Evolutionary conservation across 2,329 filamentous ascomycete species (phyloP).

Genomic region (Coniochaeta sp.): DNA sequence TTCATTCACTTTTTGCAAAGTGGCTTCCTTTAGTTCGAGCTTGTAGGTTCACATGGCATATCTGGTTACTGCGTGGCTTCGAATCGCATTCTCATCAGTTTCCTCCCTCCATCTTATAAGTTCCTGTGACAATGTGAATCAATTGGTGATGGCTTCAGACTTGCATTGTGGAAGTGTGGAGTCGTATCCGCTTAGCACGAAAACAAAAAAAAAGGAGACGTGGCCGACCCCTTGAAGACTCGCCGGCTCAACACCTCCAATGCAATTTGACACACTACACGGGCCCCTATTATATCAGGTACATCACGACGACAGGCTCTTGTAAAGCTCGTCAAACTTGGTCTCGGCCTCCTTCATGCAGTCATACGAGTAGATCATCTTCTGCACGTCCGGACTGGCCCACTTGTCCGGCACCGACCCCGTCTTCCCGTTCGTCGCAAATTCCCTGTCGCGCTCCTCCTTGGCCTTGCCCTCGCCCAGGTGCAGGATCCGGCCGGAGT

Average conservation of each 20-base stretch:
- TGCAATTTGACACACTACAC: not conserved
- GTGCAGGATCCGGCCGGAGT: conserved; percentile 47
- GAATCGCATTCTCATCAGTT: not conserved
- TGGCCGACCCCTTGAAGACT: not conserved
- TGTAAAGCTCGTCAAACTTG: conserved; percentile 40
- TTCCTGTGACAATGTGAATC: not conserved
- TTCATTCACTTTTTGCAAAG: no score
- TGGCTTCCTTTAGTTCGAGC: no score
- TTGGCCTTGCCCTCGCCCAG: conserved; percentile 50
- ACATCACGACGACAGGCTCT: not conserved
- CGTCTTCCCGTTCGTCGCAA: conserved; percentile 41
- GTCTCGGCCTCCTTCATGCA: conserved; percentile 48
- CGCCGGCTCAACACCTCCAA: not conserved
- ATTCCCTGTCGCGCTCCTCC: conserved; percentile 50
- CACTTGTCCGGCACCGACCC: conserved; percentile 57
- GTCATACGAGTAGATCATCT: conserved; percentile 58
- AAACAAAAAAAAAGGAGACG: no score
- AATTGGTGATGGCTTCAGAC: not conserved
- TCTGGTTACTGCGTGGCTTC: not conserved
- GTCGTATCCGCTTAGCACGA: not conserved
- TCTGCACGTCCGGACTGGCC: conserved; percentile 63
- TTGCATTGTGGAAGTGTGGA: not conserved
- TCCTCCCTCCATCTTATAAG: not conserved
- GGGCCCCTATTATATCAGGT: not conserved
- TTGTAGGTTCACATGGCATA: no score